A percentile compares a stretch with the other conserved stretches of the same genome.
phyloP scores from a whole-genome alignment of 2,329 filamentous ascomycete genomes.

The Aureobasidium musti region DNA sequence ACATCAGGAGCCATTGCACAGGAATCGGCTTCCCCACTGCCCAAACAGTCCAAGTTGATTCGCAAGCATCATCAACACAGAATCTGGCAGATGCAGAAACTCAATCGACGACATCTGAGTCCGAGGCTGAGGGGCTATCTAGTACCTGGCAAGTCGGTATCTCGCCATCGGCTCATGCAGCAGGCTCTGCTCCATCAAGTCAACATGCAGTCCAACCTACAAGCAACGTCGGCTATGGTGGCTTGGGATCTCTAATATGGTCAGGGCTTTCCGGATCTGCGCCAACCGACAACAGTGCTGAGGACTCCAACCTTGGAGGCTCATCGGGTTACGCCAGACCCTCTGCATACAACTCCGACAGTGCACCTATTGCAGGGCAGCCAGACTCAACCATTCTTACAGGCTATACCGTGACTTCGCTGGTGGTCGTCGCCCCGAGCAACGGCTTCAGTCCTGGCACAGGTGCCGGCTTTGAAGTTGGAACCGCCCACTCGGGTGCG shows the following conservation, averaged over 20 bases:
- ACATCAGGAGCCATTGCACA: not conserved
- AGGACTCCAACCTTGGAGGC: not conserved
- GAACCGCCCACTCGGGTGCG: not conserved
- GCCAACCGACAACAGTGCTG: not conserved
- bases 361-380: not conserved
- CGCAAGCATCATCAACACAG: not conserved
- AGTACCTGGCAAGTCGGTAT: constrained; percentile 19
- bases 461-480: not conserved
- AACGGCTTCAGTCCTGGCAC: constrained; percentile 6
- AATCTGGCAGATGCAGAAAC: not conserved
- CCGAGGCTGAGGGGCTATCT: not conserved
- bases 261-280: constrained; percentile 13
- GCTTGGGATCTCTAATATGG: constrained; percentile 13
- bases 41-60: not conserved
- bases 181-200: not conserved
- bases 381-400: not conserved
- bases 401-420: not conserved
- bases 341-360: not conserved
- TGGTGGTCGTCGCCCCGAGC: not conserved
- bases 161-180: not conserved
- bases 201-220: not conserved
- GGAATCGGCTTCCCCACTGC: not conserved
- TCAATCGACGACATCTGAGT: not conserved
- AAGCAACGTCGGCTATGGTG: not conserved
- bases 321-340: not conserved